These are phyloP conservation scores for Pythium aquatile DNA, from an alignment of 352 stramenopile genomes.

Conservation along the genomic window DNA sequence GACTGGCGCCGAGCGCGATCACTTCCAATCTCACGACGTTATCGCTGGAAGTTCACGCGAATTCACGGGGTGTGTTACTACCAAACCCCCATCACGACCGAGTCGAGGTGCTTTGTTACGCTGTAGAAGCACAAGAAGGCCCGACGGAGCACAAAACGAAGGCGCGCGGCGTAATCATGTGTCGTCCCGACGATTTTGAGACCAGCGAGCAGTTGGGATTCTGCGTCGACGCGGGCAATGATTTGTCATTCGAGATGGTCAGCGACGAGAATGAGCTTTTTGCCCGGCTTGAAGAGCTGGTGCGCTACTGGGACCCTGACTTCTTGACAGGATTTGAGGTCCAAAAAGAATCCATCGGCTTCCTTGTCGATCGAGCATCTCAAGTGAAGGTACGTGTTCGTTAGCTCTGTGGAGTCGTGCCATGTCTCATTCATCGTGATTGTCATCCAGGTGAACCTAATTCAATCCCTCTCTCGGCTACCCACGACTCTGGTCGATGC, in stretches of 20 bases:
- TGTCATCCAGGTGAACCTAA: conserved; percentile 26
- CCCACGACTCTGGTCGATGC: conserved; percentile 30
- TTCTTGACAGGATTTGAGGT: conserved; percentile 29
- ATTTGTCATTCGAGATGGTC: conserved; percentile 26
- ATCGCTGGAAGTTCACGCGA: conserved; percentile 72
- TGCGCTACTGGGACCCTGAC: conserved; percentile 27
- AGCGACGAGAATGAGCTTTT: conserved; percentile 30
- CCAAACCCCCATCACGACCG: conserved; percentile 70
- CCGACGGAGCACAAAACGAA: conserved; percentile 46
- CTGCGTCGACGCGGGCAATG: conserved; percentile 22
- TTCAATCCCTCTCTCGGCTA: conserved; percentile 34
- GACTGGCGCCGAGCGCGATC: conserved; percentile 24
- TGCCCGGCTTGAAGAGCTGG: conserved; percentile 17
- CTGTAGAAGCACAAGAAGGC: conserved; percentile 74
- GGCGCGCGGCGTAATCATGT: conserved; percentile 52
- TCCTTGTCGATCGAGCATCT: conserved; percentile 23
- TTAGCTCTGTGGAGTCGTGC: background rate
- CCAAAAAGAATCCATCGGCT: conserved; percentile 25
- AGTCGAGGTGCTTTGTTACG: conserved; percentile 63
- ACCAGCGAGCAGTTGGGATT: conserved; percentile 14
- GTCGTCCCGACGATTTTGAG: conserved; percentile 24
- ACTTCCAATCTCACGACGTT: conserved; percentile 78
- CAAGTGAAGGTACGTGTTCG: conserved; percentile 21
- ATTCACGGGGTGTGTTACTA: conserved; percentile 53
- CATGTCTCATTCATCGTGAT: background rate